Evolutionary conservation across 2,329 filamentous ascomycete species (phyloP), one percentile per base, ranked within the genome.

Genomic region (Fusarium chuoi): DNA sequence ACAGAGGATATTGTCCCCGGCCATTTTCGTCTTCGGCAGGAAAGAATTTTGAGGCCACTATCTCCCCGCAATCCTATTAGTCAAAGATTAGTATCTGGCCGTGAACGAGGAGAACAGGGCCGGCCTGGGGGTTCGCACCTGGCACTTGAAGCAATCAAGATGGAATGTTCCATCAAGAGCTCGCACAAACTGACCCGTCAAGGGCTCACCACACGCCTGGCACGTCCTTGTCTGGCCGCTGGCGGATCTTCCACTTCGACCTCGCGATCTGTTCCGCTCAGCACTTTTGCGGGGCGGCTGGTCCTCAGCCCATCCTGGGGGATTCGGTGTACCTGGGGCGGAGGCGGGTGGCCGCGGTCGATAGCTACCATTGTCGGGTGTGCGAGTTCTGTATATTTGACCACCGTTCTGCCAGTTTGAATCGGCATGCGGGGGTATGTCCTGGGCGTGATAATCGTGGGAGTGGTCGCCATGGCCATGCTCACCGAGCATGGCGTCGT

Each of bases 21-120:
- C 94, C 94, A 76, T 95, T 91, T 78, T 97, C 94, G 77, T 97
- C 94, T 75, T 98, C 95, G 13, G 97, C 94, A 4, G 96, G 96
- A 83, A 99, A 99, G 89, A 99, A 99, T 80, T 99, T 99, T 59
- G 96, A 98, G 46, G 96, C 96, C 42, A 99, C 96, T 69, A 98
- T 97, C 82, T 98, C 93, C 76, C 94, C 94, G 80, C 96, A 99
- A 82, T 99, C 96, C 96, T 98, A 81, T 75, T 52, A 46, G 42
- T 52, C 64, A 51, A 54, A 61, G 30, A 45, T 78, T 77, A 78
- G 76, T 54, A 45, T 75, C 52, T 60, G 42, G 24, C 44, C 30
- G 24, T 33, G 42, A 30, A 51, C 30, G 38, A 61, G 30, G 39
- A 24, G 62, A 42, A 62, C n/a, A 45, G 62, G 45, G 46, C 48